phyloP scores from a whole-genome alignment of 768 basidiomycete species.

The Psilocybe cubensis region DNA sequence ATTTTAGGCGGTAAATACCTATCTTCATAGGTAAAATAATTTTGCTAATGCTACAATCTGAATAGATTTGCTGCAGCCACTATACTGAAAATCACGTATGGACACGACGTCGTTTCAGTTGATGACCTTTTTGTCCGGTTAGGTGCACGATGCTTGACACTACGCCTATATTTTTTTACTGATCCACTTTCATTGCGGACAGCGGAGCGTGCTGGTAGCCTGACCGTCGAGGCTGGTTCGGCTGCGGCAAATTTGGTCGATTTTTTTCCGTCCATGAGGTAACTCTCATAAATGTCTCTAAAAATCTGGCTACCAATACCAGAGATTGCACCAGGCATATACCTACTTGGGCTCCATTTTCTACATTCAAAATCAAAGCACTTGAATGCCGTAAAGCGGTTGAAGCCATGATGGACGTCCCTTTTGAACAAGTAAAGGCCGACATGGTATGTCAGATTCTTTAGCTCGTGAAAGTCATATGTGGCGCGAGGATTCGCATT shows the following conservation, averaged over 20 bases:
- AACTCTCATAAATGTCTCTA: constrained; percentile 2
- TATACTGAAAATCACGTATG: constrained; percentile 53
- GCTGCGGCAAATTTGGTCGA: constrained; percentile 52
- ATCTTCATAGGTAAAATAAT: background rate
- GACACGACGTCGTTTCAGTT: constrained; percentile 44
- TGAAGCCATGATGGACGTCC: constrained; percentile 50
- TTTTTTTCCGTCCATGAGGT: constrained; percentile 51
- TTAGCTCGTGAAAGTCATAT: constrained; percentile 3
- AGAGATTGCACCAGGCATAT: constrained; percentile 38
- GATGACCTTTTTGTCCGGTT: constrained; percentile 48
- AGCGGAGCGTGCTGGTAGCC: constrained; percentile 50
- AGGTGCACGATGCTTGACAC: constrained; percentile 29
- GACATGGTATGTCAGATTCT: constrained; percentile 41
- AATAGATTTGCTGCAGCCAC: constrained; percentile 49
- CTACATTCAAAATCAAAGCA: constrained; percentile 49
- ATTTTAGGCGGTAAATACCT: constrained; percentile 42
- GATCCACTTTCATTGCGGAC: constrained; percentile 6
- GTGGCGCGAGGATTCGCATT: constrained; percentile 19
- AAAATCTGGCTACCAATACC: background rate
- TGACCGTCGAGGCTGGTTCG: constrained; percentile 49
- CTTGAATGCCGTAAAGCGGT: constrained; percentile 45
- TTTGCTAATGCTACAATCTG: background rate
- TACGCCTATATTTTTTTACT: background rate
- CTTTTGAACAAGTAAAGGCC: constrained; percentile 52
- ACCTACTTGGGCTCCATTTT: constrained; percentile 53